Evolutionary conservation across 352 stramenopile genomes (phyloP).

Genomic region (Globisporangium emineosum): DNA sequence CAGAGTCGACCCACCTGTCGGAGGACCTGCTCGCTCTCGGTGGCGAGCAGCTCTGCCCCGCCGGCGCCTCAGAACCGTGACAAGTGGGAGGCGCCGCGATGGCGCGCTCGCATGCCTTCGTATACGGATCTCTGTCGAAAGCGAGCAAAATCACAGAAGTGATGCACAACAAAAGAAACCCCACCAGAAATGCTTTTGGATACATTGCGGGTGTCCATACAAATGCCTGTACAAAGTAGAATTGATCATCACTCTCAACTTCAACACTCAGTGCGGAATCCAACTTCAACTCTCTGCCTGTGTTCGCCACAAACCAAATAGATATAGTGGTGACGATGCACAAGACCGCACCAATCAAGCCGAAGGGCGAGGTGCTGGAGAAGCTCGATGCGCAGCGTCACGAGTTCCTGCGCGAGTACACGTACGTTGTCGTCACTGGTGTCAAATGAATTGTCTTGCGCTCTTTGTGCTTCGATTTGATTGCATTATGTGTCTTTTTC

Average conservation of each 20-base stretch:
- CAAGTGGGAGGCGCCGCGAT: not conserved
- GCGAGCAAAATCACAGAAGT: not conserved
- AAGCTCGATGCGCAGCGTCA: constrained; percentile 10
- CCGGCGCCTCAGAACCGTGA: not conserved
- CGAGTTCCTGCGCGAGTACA: constrained; percentile 2
- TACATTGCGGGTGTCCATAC: not conserved
- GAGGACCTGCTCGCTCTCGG: not conserved
- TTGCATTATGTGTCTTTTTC: not conserved
- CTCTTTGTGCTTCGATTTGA: not conserved
- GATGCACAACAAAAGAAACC: no score
- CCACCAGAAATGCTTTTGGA: no score
- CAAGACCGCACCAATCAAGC: not conserved
- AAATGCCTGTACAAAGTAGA: no score
- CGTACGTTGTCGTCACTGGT: constrained; percentile 1
- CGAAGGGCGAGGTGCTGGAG: constrained; percentile 5
- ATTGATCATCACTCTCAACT: no score
- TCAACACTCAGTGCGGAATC: no score
- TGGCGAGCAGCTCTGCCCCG: not conserved
- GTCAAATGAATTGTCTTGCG: no score
- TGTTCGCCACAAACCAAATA: no score
- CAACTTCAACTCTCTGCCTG: no score
- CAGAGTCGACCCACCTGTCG: no score
- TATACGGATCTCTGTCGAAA: not conserved
- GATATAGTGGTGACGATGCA: not conserved
- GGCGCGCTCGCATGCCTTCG: not conserved